phyloP scores from a whole-genome alignment of 1,139 yeast genomes.

The Pichia terricola region DNA sequence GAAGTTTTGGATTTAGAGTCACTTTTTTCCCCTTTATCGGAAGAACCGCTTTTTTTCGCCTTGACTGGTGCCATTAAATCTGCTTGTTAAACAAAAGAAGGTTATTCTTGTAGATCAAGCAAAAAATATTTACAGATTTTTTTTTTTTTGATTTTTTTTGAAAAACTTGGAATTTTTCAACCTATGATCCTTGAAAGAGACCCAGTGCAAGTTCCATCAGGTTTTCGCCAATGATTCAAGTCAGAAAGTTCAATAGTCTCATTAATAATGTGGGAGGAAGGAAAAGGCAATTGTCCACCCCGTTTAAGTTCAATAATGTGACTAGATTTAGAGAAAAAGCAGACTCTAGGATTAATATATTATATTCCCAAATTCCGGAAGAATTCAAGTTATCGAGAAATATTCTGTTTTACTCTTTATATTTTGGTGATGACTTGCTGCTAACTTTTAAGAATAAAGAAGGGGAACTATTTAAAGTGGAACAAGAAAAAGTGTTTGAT shows the following conservation, averaged over 20 bases:
- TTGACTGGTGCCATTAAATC: constrained; percentile 1
- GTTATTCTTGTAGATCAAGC: background rate
- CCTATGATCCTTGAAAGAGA: too few relatives aligned
- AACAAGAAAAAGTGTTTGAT: constrained; percentile 4
- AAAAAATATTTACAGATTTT: background rate
- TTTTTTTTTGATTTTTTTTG: background rate
- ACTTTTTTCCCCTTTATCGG: background rate
- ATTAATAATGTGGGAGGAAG: background rate
- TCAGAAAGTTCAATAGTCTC: too few relatives aligned
- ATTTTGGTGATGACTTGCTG: too few relatives aligned
- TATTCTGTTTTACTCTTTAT: background rate
- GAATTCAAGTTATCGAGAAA: background rate
- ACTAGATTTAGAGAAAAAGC: background rate
- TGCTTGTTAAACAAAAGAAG: background rate
- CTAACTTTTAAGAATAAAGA: too few relatives aligned
- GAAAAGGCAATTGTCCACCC: background rate
- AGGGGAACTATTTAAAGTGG: background rate
- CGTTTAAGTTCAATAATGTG: background rate
- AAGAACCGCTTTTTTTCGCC: background rate
- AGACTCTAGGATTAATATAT: background rate
- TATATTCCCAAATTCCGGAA: background rate
- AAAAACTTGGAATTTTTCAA: too few relatives aligned
- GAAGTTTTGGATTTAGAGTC: too few relatives aligned
- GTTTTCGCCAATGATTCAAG: too few relatives aligned
- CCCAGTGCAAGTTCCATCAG: too few relatives aligned